Evolutionary conservation across 768 basidiomycete genomes (phyloP).

Genomic region (Trametes elegans): DNA sequence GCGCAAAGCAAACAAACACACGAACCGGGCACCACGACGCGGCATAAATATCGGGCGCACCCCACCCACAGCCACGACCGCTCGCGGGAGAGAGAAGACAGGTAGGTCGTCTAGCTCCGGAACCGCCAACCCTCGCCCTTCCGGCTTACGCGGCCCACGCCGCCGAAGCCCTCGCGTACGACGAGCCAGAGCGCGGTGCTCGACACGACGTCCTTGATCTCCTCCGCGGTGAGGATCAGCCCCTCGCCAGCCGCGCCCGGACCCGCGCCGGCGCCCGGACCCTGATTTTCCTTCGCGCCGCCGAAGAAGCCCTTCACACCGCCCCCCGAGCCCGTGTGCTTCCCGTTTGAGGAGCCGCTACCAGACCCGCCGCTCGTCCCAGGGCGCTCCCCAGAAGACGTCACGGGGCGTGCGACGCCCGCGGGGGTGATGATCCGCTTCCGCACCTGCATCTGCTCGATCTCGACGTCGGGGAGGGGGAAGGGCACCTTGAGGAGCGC

Average conservation of each 20-base stretch:
- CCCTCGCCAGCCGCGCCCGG: constrained; percentile 37
- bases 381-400: constrained; percentile 10
- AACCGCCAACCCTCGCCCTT: constrained; percentile 82
- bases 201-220: constrained; percentile 90
- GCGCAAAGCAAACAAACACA: background rate
- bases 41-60: background rate
- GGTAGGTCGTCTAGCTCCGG: constrained; percentile 49
- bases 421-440: constrained; percentile 43
- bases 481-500: constrained; percentile 89
- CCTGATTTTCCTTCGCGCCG: constrained; percentile 9
- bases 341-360: constrained; percentile 25
- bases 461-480: constrained; percentile 78
- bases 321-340: constrained; percentile 16
- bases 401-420: constrained; percentile 32
- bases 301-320: constrained; percentile 6
- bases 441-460: constrained; percentile 55
- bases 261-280: constrained; percentile 1
- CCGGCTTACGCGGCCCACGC: constrained; percentile 74
- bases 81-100: background rate
- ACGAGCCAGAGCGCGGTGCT: constrained; percentile 89
- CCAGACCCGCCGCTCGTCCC: constrained; percentile 14
- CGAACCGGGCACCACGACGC: background rate
- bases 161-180: constrained; percentile 90
- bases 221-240: constrained; percentile 77
- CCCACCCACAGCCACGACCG: background rate